A percentile compares a stretch with the other conserved stretches of the same genome.
Conservation (phyloP, 2,329 filamentous ascomycete species). For the Ceratocystis ficicola region DNA sequence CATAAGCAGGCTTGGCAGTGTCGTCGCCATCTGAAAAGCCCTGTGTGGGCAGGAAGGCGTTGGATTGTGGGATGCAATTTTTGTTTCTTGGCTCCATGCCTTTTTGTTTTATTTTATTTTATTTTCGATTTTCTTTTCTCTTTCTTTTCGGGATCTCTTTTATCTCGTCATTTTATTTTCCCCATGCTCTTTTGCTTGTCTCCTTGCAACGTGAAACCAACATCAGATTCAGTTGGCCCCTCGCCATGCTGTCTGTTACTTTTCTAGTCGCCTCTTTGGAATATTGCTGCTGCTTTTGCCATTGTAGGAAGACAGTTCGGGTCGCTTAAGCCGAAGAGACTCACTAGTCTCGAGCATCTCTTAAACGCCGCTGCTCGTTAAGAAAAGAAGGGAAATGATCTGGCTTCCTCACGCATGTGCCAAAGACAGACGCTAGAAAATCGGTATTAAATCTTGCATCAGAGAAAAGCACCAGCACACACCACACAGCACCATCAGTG, state of each 20-base stretch:
- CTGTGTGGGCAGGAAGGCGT: not conserved
- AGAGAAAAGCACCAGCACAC: not conserved
- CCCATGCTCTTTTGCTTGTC: not conserved
- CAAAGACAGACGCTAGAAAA: constrained; percentile 2
- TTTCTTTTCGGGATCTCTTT: too few relatives aligned
- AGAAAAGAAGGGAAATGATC: not conserved
- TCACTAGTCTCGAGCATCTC: not conserved
- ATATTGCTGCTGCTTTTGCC: not conserved
- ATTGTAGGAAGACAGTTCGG: not conserved
- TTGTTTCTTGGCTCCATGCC: not conserved
- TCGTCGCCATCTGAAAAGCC: not conserved
- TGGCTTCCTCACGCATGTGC: not conserved
- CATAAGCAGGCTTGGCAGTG: not conserved
- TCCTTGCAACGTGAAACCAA: constrained; percentile 1
- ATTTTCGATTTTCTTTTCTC: too few relatives aligned
- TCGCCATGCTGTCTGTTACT: not conserved
- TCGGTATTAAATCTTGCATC: constrained; percentile 8
- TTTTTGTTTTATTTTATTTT: too few relatives aligned
- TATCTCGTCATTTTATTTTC: too few relatives aligned
- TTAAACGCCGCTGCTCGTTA: not conserved
- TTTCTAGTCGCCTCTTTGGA: not conserved
- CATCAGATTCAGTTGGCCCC: not conserved
- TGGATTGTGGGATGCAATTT: not conserved
- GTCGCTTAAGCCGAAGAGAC: not conserved
- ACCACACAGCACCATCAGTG: not conserved